phyloP scores from a whole-genome alignment of 1,284 basidiomycete species.

The Microbotryum saponariae region DNA sequence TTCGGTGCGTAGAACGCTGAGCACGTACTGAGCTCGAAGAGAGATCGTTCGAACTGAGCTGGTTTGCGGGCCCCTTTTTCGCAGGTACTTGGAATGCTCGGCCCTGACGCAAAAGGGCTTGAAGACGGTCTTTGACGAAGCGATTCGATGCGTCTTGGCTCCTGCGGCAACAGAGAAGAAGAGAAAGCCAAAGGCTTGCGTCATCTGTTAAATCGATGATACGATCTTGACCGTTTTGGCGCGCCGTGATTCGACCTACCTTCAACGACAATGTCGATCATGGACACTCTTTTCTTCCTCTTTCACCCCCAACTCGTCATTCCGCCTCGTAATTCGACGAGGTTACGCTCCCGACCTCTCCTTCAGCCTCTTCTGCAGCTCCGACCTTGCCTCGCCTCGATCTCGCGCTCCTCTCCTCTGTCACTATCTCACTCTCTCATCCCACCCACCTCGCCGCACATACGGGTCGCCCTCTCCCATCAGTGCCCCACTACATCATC shows the following conservation, averaged over 20 bases:
- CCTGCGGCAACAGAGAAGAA: constrained; percentile 39
- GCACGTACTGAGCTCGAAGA: neutral
- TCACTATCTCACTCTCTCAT: too few species aligned
- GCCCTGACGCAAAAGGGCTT: constrained; percentile 95
- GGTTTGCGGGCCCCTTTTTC: neutral
- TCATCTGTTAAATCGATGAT: constrained; percentile 37
- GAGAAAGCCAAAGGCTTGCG: constrained; percentile 43
- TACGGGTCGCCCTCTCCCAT: too few species aligned
- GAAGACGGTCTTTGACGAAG: constrained; percentile 95
- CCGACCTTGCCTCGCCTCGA: too few species aligned
- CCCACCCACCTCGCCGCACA: too few species aligned
- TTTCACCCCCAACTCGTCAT: neutral
- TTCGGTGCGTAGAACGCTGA: constrained; percentile 41
- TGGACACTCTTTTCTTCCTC: neutral
- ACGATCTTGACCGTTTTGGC: neutral
- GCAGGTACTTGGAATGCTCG: constrained; percentile 91
- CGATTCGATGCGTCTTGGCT: constrained; percentile 58
- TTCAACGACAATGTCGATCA: neutral
- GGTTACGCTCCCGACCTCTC: too few species aligned
- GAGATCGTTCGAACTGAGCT: neutral
- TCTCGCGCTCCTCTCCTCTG: too few species aligned
- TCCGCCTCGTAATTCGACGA: neutral
- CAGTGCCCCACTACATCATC: too few species aligned
- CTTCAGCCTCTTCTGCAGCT: too few species aligned
- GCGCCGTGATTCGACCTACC: neutral